phyloP scores from a whole-genome alignment of 331 rosid species.

The Dryas integrifolia region DNA sequence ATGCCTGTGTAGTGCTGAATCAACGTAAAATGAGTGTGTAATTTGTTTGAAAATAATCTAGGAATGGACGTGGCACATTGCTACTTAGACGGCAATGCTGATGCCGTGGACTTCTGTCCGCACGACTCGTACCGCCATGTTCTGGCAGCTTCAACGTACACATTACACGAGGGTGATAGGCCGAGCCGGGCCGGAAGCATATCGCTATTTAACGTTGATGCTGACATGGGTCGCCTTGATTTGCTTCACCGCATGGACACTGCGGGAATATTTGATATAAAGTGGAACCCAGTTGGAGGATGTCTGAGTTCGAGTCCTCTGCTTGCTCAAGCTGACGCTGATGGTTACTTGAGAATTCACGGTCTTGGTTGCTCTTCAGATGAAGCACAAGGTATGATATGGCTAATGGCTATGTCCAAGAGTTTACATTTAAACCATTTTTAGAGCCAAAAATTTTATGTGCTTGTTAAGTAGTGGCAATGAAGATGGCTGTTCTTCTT shows the following conservation, averaged over 20 bases:
- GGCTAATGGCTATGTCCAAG: neutral
- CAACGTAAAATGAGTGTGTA: neutral
- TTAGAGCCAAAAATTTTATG: neutral
- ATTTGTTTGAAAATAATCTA: conserved; percentile 4
- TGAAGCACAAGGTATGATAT: conserved; percentile 62
- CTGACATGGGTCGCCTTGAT: conserved; percentile 37
- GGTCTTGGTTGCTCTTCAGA: conserved; percentile 37
- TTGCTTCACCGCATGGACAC: conserved; percentile 48
- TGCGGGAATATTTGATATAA: conserved; percentile 68
- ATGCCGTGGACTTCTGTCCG: conserved; percentile 85
- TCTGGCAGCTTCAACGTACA: conserved; percentile 82
- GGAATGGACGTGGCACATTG: conserved; percentile 73
- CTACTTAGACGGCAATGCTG: conserved; percentile 78
- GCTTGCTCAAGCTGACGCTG: conserved; percentile 79
- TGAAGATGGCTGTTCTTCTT: neutral
- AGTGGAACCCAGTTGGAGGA: conserved; percentile 63
- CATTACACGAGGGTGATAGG: conserved; percentile 60
- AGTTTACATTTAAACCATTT: neutral
- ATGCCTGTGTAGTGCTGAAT: conserved; percentile 1
- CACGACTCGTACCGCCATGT: conserved; percentile 45
- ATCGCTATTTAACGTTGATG: conserved; percentile 54
- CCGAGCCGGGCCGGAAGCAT: conserved; percentile 73
- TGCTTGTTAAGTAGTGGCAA: neutral
- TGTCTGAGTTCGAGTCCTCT: conserved; percentile 45
- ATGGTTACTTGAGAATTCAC: conserved; percentile 72